These are phyloP conservation scores for Cryptococcus jaspeensis DNA, from an alignment of 1,284 basidiomycete species.

Conservation along the genomic window DNA sequence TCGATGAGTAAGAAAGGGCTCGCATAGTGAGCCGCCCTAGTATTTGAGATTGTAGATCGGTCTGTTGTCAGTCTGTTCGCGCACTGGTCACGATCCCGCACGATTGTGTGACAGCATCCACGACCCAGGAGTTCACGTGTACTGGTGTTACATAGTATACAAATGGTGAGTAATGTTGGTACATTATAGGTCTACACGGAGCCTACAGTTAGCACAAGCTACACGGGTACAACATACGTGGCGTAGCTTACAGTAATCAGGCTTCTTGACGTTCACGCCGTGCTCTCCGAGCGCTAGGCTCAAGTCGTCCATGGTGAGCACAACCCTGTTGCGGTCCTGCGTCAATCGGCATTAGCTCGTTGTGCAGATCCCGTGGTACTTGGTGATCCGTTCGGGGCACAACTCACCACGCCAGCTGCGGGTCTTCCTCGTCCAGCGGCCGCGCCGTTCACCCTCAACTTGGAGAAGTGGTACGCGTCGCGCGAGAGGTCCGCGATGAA, in stretches of 20 bases:
- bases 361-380: neutral
- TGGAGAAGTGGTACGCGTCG: slow-evolving; percentile 96
- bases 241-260: slow-evolving; percentile 62
- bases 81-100: too few relatives aligned
- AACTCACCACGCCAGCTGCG: slow-evolving; percentile 28
- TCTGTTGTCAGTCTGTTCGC: too few relatives aligned
- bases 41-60: too few relatives aligned
- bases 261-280: slow-evolving; percentile 89
- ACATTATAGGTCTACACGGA: too few relatives aligned
- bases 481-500: slow-evolving; percentile 96
- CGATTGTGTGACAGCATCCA: too few relatives aligned
- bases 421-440: slow-evolving; percentile 50
- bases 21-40: too few relatives aligned
- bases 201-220: too few relatives aligned
- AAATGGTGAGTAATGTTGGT: too few relatives aligned
- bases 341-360: neutral
- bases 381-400: neutral
- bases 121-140: too few relatives aligned
- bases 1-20: too few relatives aligned
- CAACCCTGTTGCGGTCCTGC: slow-evolving; percentile 91
- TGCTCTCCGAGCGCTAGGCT: slow-evolving; percentile 90
- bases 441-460: slow-evolving; percentile 69
- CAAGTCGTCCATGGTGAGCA: slow-evolving; percentile 96
- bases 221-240: too few relatives aligned
- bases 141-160: too few relatives aligned